Evolutionary conservation across 2,329 filamentous ascomycete species (phyloP), one percentile per base, ranked within the genome.

Genomic region (Botrytis paeoniae): DNA sequence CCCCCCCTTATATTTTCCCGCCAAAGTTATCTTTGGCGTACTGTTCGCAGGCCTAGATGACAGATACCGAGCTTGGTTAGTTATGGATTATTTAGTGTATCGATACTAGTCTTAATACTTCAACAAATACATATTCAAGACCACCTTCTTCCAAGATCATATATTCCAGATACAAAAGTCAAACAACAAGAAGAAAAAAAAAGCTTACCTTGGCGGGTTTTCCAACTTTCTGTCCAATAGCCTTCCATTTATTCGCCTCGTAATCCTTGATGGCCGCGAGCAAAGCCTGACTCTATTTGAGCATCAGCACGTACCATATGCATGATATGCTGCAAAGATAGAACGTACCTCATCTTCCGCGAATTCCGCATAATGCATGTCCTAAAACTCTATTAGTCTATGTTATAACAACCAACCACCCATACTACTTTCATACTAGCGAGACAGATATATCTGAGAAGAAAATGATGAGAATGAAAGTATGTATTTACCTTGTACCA

Each of bases 351-450:
- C 96, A 81, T 98, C 94, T 85, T 98, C 95, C 68, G 93, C 95
- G 82, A 99, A 98, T 81, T 98, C 96, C 77, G 96, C 96, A 82
- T 98, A 98, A 82, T 99, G 96, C 96, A 99, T 99, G 79, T 99
- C 96, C 93, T 96, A 79, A 74, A 73, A 62, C 43, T 70, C 45
- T 73, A 77, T 73, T 60, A 54, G 62, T 61, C 16, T 10, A 60
- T 69, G 51, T 57, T 6, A 57, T 32, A 10, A 35, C 25, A n/a
- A 20, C n/a, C n/a, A n/a, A n/a, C 16, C 43, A 39, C 16, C 45
- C 32, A 66, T 12, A 54, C 45, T 54, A 39, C 8, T 39, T n/a
- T 70, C 29, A 25, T 62, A 16, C 43, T 7, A 62, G 29, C 68
- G 78, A 76, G 72, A 43, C 35, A 45, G 48, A 25, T 25, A 25